phyloP scores from a whole-genome alignment of 805 yeast species.

The Metschnikowia kofuensis region DNA sequence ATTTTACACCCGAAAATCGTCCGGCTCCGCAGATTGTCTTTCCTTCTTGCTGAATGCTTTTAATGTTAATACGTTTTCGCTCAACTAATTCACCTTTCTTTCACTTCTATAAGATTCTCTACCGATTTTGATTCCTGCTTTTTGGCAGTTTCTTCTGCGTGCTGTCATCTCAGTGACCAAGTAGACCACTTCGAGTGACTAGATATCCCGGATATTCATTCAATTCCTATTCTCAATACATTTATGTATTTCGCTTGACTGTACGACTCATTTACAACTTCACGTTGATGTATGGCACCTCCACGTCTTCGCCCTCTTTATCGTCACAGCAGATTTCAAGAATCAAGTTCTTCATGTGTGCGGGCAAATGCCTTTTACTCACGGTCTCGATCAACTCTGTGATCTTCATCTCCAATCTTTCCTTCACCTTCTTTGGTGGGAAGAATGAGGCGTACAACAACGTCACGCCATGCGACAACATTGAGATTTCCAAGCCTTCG shows the following conservation, averaged over 20 bases:
- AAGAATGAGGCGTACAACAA: conserved; percentile 88
- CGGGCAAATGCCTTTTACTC: conserved; percentile 76
- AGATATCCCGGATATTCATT: too few species aligned
- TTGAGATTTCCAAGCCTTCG: conserved; percentile 83
- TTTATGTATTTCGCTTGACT: background rate
- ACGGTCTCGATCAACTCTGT: conserved; percentile 80
- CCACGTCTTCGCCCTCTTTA: conserved; percentile 89
- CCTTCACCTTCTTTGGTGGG: conserved; percentile 87
- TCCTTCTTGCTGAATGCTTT: too few species aligned
- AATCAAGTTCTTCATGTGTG: conserved; percentile 71
- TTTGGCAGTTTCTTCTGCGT: too few species aligned
- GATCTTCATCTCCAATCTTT: conserved; percentile 63
- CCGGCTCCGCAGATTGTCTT: background rate
- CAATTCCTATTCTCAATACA: background rate
- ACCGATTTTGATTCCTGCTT: too few species aligned
- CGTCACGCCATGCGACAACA: conserved; percentile 90
- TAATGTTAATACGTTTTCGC: too few species aligned
- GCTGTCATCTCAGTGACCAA: too few species aligned
- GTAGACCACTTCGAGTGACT: too few species aligned
- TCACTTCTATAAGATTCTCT: too few species aligned
- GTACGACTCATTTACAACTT: conserved; percentile 21
- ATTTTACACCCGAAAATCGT: too few species aligned
- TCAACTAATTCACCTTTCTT: too few species aligned
- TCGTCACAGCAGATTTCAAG: conserved; percentile 94
- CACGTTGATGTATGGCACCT: conserved; percentile 82